Conservation (phyloP, 768 basidiomycete species). For the Boletus edulis region DNA sequence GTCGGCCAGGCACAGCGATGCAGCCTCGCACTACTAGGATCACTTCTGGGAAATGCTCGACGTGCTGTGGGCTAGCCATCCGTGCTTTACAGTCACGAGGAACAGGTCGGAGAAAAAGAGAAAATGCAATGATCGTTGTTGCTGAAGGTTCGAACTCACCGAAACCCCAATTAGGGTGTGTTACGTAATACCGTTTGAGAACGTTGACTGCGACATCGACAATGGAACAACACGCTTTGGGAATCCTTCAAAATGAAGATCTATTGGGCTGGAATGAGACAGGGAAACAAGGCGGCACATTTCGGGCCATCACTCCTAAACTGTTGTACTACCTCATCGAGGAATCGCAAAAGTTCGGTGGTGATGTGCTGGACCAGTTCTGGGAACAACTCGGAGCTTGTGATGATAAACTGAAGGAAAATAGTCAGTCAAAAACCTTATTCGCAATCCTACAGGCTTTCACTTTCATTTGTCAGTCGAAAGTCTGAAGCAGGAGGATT, state of each 20-base stretch:
- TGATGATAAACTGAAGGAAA: not conserved
- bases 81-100: too few relatives aligned
- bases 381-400: conserved; percentile 1
- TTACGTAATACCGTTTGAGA: too few relatives aligned
- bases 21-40: too few relatives aligned
- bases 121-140: too few relatives aligned
- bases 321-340: not conserved
- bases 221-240: conserved; percentile 2
- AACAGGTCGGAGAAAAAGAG: too few relatives aligned
- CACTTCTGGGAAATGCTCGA: too few relatives aligned
- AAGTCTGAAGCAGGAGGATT: not conserved
- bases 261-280: not conserved
- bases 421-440: not conserved
- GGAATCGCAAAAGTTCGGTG: conserved; percentile 1
- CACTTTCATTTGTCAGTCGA: not conserved
- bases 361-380: not conserved
- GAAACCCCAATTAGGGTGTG: too few relatives aligned
- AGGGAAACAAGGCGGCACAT: not conserved
- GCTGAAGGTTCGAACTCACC: too few relatives aligned
- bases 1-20: too few relatives aligned
- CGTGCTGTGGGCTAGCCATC: too few relatives aligned
- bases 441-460: not conserved
- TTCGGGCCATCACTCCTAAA: not conserved
- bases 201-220: too few relatives aligned
- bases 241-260: not conserved